Percentiles rank a stretch among this genome's conserved stretches.
Conservation (phyloP, 257 asterid genomes). For the Nicotiana benthamiana region DNA sequence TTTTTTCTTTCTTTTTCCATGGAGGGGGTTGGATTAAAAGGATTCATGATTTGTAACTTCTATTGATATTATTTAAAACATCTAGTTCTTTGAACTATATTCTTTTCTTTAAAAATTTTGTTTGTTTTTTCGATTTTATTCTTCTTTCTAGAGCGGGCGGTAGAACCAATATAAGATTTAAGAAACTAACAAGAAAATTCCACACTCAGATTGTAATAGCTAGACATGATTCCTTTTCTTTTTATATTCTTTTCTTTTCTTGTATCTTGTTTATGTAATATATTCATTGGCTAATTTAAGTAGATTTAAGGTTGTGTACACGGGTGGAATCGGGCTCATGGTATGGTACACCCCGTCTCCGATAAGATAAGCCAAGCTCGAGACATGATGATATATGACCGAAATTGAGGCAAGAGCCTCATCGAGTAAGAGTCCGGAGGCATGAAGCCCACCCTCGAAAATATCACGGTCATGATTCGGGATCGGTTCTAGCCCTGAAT, state of each 20-base stretch:
- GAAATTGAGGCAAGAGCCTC: no score
- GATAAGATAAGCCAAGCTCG: no score
- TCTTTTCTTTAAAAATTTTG: not conserved
- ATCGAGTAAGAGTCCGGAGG: no score
- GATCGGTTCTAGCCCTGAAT: no score
- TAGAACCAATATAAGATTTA: not conserved
- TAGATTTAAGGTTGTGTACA: not conserved
- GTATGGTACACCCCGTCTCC: no score
- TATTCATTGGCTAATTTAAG: not conserved
- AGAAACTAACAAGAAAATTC: not conserved
- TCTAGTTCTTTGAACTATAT: not conserved
- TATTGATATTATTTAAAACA: not conserved
- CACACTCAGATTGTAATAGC: not conserved
- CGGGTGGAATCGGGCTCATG: no score
- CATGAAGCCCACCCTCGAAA: no score
- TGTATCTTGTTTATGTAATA: not conserved
- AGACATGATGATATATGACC: no score
- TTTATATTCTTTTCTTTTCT: not conserved
- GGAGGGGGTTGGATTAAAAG: not conserved
- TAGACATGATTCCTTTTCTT: not conserved
- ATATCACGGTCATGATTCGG: no score
- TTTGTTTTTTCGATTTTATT: not conserved
- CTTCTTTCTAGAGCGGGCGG: not conserved
- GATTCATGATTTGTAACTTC: not conserved
- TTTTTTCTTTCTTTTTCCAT: not conserved